Conservation (phyloP, 1,284 basidiomycete genomes). For the Ustilago loliicola region DNA sequence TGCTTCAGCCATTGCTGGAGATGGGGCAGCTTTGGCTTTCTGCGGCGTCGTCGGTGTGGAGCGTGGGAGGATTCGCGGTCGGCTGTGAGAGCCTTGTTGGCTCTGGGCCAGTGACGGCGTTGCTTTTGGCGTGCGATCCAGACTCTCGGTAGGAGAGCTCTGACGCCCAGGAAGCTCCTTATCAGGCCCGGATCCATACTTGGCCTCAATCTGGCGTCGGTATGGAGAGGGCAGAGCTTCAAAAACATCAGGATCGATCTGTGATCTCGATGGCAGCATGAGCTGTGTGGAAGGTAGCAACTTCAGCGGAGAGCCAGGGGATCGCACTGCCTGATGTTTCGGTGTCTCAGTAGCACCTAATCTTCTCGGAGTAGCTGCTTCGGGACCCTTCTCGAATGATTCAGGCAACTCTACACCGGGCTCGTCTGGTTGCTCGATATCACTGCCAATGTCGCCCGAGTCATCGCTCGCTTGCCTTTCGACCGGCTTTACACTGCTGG, state of each 20-base stretch:
- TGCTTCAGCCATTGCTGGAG: slow-evolving; percentile 37
- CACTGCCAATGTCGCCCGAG: slow-evolving; percentile 21
- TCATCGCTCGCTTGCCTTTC: slow-evolving; percentile 1
- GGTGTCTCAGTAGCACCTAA: background rate
- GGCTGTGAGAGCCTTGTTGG: slow-evolving; percentile 20
- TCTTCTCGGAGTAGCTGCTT: slow-evolving; percentile 37
- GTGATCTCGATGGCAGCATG: slow-evolving; percentile 60
- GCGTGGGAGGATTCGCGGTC: slow-evolving; percentile 27
- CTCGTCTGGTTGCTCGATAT: slow-evolving; percentile 32
- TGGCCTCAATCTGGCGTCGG: slow-evolving; percentile 50
- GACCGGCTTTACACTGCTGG: background rate
- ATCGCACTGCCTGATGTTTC: background rate
- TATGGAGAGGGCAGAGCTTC: slow-evolving; percentile 54
- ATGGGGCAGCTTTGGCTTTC: slow-evolving; percentile 38
- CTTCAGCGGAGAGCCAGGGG: slow-evolving; percentile 2
- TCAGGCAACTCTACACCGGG: slow-evolving; percentile 25
- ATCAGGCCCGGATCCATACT: slow-evolving; percentile 17
- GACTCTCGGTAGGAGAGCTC: background rate
- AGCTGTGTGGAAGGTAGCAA: slow-evolving; percentile 46
- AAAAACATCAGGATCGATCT: slow-evolving; percentile 57
- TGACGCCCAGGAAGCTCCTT: background rate
- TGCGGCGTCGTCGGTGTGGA: slow-evolving; percentile 46
- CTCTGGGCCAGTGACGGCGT: background rate
- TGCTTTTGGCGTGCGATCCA: background rate
- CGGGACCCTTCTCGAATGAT: slow-evolving; percentile 35